These are phyloP conservation scores for Massarina eburnea DNA, from an alignment of 2,329 filamentous ascomycete species.

Conservation along the genomic window DNA sequence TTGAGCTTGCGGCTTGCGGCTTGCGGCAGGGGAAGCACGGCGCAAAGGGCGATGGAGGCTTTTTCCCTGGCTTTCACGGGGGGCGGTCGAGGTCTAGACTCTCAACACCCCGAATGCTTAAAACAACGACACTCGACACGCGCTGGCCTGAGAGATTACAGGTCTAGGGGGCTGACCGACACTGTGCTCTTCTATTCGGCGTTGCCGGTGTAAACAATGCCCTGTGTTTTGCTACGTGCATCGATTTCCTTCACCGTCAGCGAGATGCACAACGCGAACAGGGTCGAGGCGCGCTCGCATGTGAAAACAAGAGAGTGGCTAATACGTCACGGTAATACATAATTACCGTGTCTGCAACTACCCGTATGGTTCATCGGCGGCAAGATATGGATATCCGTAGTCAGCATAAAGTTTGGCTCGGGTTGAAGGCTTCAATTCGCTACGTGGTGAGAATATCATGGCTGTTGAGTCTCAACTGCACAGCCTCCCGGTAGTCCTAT, in stretches of 20 bases:
- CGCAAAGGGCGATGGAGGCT: conserved; percentile 11
- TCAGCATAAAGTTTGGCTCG: too few relatives aligned
- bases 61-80: conserved; percentile 19
- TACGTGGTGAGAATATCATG: neutral
- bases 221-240: too few relatives aligned
- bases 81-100: conserved; percentile 31
- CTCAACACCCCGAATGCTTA: conserved; percentile 35
- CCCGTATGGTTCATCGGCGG: neutral
- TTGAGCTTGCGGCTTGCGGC: conserved; percentile 28
- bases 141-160: too few relatives aligned
- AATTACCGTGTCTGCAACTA: neutral
- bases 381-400: neutral
- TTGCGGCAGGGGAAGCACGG: conserved; percentile 19
- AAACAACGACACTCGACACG: conserved; percentile 30
- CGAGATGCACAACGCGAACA: too few relatives aligned
- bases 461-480: neutral
- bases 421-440: neutral
- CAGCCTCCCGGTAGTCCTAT: neutral
- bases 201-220: too few relatives aligned
- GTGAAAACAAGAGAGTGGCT: too few relatives aligned
- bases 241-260: too few relatives aligned
- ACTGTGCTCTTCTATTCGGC: too few relatives aligned
- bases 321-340: neutral
- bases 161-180: too few relatives aligned
- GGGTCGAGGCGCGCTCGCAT: too few relatives aligned